Conservation (phyloP, 2,329 filamentous ascomycete genomes). For the Colletotrichum navitas region DNA sequence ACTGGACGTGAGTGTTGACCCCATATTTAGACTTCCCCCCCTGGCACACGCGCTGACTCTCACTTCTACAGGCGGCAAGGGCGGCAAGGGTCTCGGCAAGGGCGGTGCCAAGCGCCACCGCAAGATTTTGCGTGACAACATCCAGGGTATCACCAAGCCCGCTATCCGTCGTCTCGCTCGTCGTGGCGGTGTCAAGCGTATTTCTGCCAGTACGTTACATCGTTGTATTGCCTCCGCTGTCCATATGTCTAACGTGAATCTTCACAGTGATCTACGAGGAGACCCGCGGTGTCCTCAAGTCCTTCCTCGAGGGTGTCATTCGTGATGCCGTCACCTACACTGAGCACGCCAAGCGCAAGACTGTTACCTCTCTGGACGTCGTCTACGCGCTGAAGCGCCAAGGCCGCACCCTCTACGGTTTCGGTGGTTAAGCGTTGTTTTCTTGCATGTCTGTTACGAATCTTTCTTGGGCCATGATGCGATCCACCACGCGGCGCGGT, state of each 20-base stretch:
- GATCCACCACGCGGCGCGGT: slow-evolving; percentile 33
- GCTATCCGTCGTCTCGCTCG: slow-evolving; percentile 98
- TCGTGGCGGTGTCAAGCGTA: slow-evolving; percentile 99
- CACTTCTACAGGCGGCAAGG: slow-evolving; percentile 79
- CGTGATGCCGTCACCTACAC: slow-evolving; percentile 84
- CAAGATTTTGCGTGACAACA: slow-evolving; percentile 99
- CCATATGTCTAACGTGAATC: slow-evolving; percentile 38
- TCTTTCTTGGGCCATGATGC: slow-evolving; percentile 46
- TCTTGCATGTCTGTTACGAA: slow-evolving; percentile 54
- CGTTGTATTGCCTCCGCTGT: too few relatives aligned
- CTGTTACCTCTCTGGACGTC: slow-evolving; percentile 77
- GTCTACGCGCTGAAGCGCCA: slow-evolving; percentile 78
- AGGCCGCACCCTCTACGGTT: slow-evolving; percentile 86
- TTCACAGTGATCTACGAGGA: slow-evolving; percentile 81
- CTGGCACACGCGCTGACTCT: slow-evolving; percentile 18
- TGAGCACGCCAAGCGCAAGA: slow-evolving; percentile 86
- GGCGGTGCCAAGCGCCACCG: slow-evolving; percentile 98
- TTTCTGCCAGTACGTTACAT: slow-evolving; percentile 83
- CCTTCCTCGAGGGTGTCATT: slow-evolving; percentile 82
- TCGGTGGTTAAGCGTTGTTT: slow-evolving; percentile 77
- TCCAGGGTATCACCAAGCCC: slow-evolving; percentile 99
- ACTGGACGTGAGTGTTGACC: slow-evolving; percentile 75
- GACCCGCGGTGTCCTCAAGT: slow-evolving; percentile 82
- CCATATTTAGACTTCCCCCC: slow-evolving; percentile 26
- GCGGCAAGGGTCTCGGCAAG: slow-evolving; percentile 98